Percentiles rank a stretch among this genome's conserved stretches.
These are phyloP conservation scores for Yamadazyma trypodendri DNA, from an alignment of 1,139 yeast genomes.

Conservation along the genomic window DNA sequence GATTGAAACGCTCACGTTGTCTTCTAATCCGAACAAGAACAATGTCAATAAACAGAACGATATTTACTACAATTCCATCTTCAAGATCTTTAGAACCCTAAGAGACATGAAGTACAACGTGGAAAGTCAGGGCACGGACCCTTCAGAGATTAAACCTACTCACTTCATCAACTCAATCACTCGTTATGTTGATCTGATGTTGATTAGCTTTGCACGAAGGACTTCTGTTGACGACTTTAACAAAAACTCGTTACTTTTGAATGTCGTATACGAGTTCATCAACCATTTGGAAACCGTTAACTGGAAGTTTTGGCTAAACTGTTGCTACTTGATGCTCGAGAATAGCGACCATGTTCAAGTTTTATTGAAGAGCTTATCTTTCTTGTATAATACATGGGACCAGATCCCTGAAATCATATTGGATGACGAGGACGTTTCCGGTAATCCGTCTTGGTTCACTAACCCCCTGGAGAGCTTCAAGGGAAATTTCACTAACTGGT, in stretches of 20 bases:
- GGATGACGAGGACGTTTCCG: neutral
- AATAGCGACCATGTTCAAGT: constrained; percentile 62
- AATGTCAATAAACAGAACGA: constrained; percentile 23
- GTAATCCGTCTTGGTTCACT: constrained; percentile 29
- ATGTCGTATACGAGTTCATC: constrained; percentile 46
- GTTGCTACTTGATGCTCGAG: constrained; percentile 55
- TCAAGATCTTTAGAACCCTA: constrained; percentile 44
- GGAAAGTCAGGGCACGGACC: neutral
- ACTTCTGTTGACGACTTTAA: constrained; percentile 47
- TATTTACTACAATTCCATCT: constrained; percentile 35
- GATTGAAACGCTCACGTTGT: constrained; percentile 1
- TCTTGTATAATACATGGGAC: constrained; percentile 75
- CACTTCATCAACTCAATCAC: neutral
- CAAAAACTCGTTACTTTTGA: constrained; percentile 45
- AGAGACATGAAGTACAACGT: constrained; percentile 39
- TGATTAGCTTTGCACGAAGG: constrained; percentile 37
- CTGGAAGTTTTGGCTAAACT: constrained; percentile 79
- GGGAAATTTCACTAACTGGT: constrained; percentile 48
- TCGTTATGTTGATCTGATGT: constrained; percentile 29
- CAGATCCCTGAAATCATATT: constrained; percentile 47
- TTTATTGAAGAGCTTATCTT: constrained; percentile 61
- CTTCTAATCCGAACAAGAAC: constrained; percentile 3
- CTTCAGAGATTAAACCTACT: neutral
- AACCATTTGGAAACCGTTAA: constrained; percentile 43
- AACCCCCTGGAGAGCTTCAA: constrained; percentile 36